Percentiles rank a stretch among this genome's conserved stretches.
These are phyloP conservation scores for Termitomyces sp. DNA, from an alignment of 768 basidiomycete species.

Conservation along the genomic window DNA sequence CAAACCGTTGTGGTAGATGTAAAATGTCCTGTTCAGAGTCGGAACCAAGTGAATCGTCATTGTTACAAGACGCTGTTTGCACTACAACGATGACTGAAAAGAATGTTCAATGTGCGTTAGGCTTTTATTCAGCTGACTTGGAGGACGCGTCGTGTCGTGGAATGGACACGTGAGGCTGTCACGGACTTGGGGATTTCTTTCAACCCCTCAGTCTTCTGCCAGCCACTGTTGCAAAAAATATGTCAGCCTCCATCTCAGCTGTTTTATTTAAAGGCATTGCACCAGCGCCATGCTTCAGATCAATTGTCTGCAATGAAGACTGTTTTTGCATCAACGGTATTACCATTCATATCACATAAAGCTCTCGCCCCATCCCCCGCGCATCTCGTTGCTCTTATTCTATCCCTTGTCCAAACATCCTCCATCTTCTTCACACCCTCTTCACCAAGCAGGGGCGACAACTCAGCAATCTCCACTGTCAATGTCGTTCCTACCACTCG, in stretches of 20 bases:
- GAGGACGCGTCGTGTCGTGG: too few relatives aligned
- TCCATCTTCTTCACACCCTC: background rate
- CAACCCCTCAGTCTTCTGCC: background rate
- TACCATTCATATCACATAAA: background rate
- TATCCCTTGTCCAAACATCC: background rate
- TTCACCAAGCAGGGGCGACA: background rate
- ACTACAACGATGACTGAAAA: too few relatives aligned
- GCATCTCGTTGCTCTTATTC: background rate
- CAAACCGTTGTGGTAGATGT: too few relatives aligned
- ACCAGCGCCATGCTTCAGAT: background rate
- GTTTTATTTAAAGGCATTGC: background rate
- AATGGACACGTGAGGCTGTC: too few relatives aligned
- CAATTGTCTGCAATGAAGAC: background rate
- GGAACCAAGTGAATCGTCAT: too few relatives aligned
- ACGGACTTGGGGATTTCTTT: too few relatives aligned
- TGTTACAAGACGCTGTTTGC: too few relatives aligned
- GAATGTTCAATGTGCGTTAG: too few relatives aligned
- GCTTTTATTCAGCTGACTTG: too few relatives aligned
- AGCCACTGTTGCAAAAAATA: background rate
- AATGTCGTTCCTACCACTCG: background rate
- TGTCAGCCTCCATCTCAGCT: conserved; percentile 1
- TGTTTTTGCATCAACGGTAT: background rate
- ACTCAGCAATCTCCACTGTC: background rate
- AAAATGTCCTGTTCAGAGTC: too few relatives aligned
- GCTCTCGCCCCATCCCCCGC: background rate